A percentile compares a stretch with the other conserved stretches of the same genome.
Evolutionary conservation across 2,329 filamentous ascomycete species (phyloP).

Genomic region (Cladosporium phlei): DNA sequence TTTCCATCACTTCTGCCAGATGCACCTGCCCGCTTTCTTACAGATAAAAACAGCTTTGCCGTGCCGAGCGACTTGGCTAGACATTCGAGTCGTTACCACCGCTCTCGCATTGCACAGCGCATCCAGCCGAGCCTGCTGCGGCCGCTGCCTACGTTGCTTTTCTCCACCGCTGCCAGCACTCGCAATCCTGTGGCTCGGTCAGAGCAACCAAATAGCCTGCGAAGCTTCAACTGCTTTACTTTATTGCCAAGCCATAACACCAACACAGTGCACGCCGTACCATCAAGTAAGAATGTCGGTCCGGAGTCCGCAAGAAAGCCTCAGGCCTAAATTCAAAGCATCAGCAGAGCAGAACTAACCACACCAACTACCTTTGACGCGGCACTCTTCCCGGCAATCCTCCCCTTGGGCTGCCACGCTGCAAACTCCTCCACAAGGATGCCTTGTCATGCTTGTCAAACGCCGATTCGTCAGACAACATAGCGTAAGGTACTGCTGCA

Average conservation of each 20-base stretch:
- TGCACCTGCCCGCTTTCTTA: not conserved
- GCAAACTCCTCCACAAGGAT: slow-evolving; percentile 4
- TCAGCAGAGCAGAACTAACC: not conserved
- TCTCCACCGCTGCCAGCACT: slow-evolving; percentile 8
- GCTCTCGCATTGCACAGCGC: slow-evolving; percentile 8
- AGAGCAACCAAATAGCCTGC: slow-evolving; percentile 4
- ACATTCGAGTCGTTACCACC: not conserved
- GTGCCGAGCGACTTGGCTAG: not conserved
- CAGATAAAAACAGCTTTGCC: slow-evolving; percentile 1
- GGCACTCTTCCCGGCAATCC: slow-evolving; percentile 12
- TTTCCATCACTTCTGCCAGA: not conserved
- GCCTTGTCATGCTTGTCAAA: slow-evolving; percentile 1
- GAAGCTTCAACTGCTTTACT: slow-evolving; percentile 2
- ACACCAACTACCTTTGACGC: not conserved
- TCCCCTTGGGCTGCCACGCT: slow-evolving; percentile 11
- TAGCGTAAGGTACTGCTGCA: slow-evolving; percentile 12
- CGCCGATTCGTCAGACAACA: slow-evolving; percentile 10
- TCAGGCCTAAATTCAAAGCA: too few species aligned
- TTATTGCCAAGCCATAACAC: not conserved
- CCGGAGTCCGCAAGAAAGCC: too few species aligned
- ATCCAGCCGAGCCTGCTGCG: slow-evolving; percentile 1
- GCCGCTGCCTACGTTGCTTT: too few species aligned
- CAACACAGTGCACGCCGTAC: not conserved
- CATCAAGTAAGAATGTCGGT: not conserved
- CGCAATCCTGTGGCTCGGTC: slow-evolving; percentile 8